phyloP scores from a whole-genome alignment of 2,329 filamentous ascomycete species.

The Aureobasidium mangrovei region DNA sequence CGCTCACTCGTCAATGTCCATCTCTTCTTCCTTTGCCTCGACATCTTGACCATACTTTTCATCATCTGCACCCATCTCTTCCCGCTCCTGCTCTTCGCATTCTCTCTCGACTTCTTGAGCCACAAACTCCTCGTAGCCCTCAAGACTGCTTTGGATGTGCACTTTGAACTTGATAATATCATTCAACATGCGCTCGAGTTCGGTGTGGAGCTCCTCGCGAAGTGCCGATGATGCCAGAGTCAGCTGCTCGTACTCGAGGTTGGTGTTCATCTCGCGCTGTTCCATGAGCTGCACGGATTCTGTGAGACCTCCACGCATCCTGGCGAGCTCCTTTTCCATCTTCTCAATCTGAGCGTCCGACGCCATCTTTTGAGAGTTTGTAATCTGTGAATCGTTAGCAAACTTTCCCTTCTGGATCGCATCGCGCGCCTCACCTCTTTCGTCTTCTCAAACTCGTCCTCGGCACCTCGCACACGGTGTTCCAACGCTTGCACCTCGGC shows the following conservation, averaged over 20 bases:
- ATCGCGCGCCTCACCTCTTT: conserved; percentile 52
- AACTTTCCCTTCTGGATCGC: background rate
- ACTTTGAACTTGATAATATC: conserved; percentile 99
- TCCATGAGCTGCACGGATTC: conserved; percentile 89
- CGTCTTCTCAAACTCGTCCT: conserved; percentile 89
- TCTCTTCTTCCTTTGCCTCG: conserved; percentile 4
- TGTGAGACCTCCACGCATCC: conserved; percentile 74
- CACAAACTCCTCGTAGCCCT: conserved; percentile 91
- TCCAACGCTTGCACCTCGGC: conserved; percentile 87
- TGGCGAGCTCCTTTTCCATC: conserved; percentile 96
- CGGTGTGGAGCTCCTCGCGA: conserved; percentile 94
- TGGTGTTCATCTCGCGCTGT: conserved; percentile 91
- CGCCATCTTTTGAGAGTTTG: conserved; percentile 75
- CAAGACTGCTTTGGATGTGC: conserved; percentile 83
- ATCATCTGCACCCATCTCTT: conserved; percentile 15
- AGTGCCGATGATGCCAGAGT: conserved; percentile 74
- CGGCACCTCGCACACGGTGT: conserved; percentile 76
- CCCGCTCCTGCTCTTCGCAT: conserved; percentile 42
- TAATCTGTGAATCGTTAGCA: conserved; percentile 41
- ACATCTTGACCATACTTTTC: conserved; percentile 8
- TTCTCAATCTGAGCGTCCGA: conserved; percentile 94
- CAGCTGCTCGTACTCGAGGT: conserved; percentile 93
- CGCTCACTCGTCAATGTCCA: conserved; percentile 7
- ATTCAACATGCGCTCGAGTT: conserved; percentile 91
- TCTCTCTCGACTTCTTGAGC: conserved; percentile 76